A percentile compares a stretch with the other conserved stretches of the same genome.
Conservation (phyloP, 345 rosid species). For the Brassica napus region Da-Ae NC_063447.1:37303001-37303500, state of each 20-base stretch:
- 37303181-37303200: slow-evolving; percentile 53
- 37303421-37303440: slow-evolving; percentile 48
- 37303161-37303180: slow-evolving; percentile 4
- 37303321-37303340: slow-evolving; percentile 57
- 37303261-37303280: slow-evolving; percentile 70
- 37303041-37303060: background rate
- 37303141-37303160: background rate
- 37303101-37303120: background rate
- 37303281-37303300: slow-evolving; percentile 68
- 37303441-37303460: slow-evolving; percentile 67
- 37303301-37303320: slow-evolving; percentile 78
- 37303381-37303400: slow-evolving; percentile 68
- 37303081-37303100: background rate
- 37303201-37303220: slow-evolving; percentile 41
- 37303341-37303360: slow-evolving; percentile 49
- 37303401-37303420: slow-evolving; percentile 61
- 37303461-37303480: slow-evolving; percentile 41
- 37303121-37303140: background rate
- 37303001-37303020: background rate
- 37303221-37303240: slow-evolving; percentile 45
- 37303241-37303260: slow-evolving; percentile 82
- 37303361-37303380: slow-evolving; percentile 41
- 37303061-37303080: background rate
- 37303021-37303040: background rate
- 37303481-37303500: slow-evolving; percentile 57